phyloP scores from a whole-genome alignment of 1,284 basidiomycete species.

The Puccinia coronata region DNA sequence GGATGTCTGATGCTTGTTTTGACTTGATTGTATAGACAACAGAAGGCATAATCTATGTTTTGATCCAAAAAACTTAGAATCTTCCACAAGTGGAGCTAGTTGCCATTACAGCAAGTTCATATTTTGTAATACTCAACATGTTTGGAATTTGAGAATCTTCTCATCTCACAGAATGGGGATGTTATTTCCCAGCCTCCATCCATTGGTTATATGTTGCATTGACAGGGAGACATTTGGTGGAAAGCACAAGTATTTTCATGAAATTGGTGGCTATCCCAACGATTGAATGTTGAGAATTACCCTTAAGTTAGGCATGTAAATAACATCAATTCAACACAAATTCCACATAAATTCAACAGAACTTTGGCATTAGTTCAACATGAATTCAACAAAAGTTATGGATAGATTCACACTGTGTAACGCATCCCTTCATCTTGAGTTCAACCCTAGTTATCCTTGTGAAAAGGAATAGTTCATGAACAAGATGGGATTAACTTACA shows the following conservation, averaged over 20 bases:
- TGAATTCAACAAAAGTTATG: too few species aligned
- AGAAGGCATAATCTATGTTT: too few species aligned
- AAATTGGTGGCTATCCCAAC: neutral
- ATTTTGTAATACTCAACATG: too few species aligned
- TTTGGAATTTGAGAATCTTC: neutral
- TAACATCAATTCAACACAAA: neutral
- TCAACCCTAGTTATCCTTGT: too few species aligned
- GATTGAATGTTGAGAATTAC: neutral
- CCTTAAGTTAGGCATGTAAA: neutral
- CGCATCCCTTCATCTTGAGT: too few species aligned
- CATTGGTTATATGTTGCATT: neutral
- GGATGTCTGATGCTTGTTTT: too few species aligned
- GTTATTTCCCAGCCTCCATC: neutral
- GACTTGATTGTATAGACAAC: neutral
- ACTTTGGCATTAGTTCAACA: too few species aligned
- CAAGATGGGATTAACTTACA: too few species aligned
- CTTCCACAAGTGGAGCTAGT: neutral
- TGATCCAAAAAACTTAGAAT: neutral
- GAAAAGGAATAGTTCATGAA: too few species aligned
- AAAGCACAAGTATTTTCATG: neutral
- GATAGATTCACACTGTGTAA: too few species aligned
- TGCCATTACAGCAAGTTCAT: too few species aligned
- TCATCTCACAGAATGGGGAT: neutral
- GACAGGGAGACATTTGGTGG: neutral
- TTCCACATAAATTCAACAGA: conserved; percentile 3